Conservation (phyloP, 2,329 filamentous ascomycete genomes). For the Talaromyces sp. region DNA sequence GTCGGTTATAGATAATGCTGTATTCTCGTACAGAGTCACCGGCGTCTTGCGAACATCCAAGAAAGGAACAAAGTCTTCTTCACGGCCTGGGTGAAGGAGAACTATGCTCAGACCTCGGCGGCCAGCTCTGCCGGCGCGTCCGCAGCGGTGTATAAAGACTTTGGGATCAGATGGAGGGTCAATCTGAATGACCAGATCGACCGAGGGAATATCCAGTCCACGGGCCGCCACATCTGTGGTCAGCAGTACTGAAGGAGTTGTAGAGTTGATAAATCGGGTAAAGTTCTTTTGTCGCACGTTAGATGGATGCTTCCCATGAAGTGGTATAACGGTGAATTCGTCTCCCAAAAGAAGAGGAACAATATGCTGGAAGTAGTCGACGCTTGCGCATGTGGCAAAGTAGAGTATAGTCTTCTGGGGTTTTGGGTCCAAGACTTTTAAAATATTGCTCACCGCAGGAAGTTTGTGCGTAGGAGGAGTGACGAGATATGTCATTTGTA, state of each 20-base stretch:
- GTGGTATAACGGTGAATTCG: conserved; percentile 64
- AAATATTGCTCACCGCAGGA: conserved; percentile 64
- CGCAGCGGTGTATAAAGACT: conserved; percentile 64
- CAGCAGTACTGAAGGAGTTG: conserved; percentile 72
- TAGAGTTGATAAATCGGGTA: conserved; percentile 67
- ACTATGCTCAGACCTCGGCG: conserved; percentile 76
- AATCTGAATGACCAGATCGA: conserved; percentile 85
- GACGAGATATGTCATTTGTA: conserved; percentile 84
- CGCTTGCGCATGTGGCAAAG: conserved; percentile 85
- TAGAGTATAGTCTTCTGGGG: conserved; percentile 88
- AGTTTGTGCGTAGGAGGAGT: conserved; percentile 75
- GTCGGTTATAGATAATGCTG: conserved; percentile 53
- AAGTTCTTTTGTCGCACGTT: conserved; percentile 89
- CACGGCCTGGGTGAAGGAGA: conserved; percentile 75
- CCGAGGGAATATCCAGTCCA: conserved; percentile 84
- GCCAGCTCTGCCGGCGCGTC: conserved; percentile 58
- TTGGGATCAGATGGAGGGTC: conserved; percentile 86
- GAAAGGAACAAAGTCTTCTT: conserved; percentile 87
- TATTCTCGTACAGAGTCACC: conserved; percentile 58
- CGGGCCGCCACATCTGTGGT: conserved; percentile 91
- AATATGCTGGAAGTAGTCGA: conserved; percentile 87
- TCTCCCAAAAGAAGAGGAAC: conserved; percentile 67
- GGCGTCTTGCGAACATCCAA: conserved; percentile 83
- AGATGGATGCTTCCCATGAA: conserved; percentile 88
- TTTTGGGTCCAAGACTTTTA: conserved; percentile 62